phyloP scores from a whole-genome alignment of 148 eudicot species.

The Talinum fruticosum region DNA sequence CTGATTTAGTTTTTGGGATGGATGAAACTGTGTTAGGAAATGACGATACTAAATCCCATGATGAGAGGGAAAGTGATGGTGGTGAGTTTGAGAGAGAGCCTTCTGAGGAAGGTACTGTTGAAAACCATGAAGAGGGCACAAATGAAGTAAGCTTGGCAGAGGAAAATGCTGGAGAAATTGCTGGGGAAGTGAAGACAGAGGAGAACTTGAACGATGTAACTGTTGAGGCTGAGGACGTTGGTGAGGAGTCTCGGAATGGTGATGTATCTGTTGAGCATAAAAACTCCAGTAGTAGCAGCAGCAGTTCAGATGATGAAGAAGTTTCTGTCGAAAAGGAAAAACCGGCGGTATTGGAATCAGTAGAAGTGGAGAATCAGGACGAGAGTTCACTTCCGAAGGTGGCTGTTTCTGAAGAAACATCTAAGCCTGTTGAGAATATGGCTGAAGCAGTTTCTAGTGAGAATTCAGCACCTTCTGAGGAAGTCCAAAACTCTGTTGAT shows the following conservation, averaged over 20 bases:
- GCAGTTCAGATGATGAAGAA: constrained; percentile 31
- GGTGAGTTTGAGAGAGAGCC: constrained; percentile 45
- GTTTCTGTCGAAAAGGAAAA: constrained; percentile 30
- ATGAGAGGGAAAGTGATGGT: constrained; percentile 57
- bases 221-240: constrained; percentile 21
- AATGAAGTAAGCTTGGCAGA: constrained; percentile 24
- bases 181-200: constrained; percentile 31
- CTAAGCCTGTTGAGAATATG: constrained; percentile 11
- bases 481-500: constrained; percentile 3
- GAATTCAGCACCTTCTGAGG: constrained; percentile 10
- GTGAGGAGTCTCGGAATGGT: constrained; percentile 16
- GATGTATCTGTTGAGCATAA: constrained; percentile 10
- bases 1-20: constrained; percentile 29
- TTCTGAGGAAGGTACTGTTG: constrained; percentile 31
- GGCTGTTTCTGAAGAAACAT: not conserved
- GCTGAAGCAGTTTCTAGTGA: constrained; percentile 8
- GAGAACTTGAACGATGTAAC: constrained; percentile 19
- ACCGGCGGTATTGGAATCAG: constrained; percentile 5
- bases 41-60: constrained; percentile 40
- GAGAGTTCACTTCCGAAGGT: not conserved
- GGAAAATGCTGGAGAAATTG: constrained; percentile 27
- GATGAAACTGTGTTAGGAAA: constrained; percentile 56
- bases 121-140: constrained; percentile 18
- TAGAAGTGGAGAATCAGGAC: constrained; percentile 7
- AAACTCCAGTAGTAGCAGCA: constrained; percentile 25